Evolutionary conservation across 345 rosid species (phyloP).

Genomic region (Excoecaria cochinchinensis): DNA sequence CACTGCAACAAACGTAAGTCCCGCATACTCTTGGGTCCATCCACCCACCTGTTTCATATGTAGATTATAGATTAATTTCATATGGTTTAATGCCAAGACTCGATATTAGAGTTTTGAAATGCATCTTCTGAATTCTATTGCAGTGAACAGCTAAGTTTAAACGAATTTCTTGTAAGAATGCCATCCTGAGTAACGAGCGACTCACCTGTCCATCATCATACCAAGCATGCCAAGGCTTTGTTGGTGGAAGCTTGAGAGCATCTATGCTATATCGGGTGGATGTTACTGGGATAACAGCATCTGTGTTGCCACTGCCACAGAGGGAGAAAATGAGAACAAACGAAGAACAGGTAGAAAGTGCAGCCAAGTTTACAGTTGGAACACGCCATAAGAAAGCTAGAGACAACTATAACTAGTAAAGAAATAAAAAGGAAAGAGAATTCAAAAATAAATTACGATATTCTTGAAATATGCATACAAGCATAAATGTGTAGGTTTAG

Average conservation of each 20-base stretch:
- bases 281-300: slow-evolving; percentile 82
- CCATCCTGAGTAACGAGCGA: neutral
- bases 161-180: neutral
- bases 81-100: neutral
- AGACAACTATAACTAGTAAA: too few relatives aligned
- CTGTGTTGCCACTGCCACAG: slow-evolving; percentile 76
- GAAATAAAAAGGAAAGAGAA: too few relatives aligned
- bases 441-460: too few relatives aligned
- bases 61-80: neutral
- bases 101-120: neutral
- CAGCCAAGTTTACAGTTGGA: neutral
- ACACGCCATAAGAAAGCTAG: neutral
- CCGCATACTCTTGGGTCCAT: slow-evolving; percentile 84
- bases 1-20: slow-evolving; percentile 74
- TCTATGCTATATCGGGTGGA: slow-evolving; percentile 84
- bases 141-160: neutral
- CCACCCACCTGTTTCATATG: slow-evolving; percentile 76
- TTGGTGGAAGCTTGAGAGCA: slow-evolving; percentile 71
- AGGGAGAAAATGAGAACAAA: slow-evolving; percentile 5
- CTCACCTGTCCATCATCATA: slow-evolving; percentile 80
- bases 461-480: neutral
- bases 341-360: neutral
- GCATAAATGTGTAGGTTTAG: neutral
- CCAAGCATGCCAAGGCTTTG: slow-evolving; percentile 71
- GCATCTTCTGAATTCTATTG: too few relatives aligned